These are phyloP conservation scores for Fusarium neocosmosporiellum DNA, from an alignment of 2,329 filamentous ascomycete genomes.

Conservation along the genomic window DNA sequence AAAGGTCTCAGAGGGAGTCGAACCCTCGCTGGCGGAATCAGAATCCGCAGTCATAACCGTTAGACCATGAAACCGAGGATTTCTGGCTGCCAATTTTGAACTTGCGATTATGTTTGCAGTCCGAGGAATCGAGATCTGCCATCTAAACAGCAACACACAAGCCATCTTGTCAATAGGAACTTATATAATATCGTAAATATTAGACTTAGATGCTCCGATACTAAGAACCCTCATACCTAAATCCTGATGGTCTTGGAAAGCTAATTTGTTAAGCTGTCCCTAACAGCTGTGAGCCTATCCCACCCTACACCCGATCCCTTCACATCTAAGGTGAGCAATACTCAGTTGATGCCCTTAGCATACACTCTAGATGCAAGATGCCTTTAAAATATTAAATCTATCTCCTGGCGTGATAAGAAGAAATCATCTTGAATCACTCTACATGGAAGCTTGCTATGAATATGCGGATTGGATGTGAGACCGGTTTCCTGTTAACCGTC, in stretches of 20 bases:
- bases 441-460: background rate
- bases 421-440: background rate
- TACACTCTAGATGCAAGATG: background rate
- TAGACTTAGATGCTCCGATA: background rate
- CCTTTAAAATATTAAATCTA: background rate
- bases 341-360: background rate
- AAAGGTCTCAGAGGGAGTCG: slow-evolving; percentile 35
- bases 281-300: background rate
- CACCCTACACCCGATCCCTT: background rate
- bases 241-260: background rate
- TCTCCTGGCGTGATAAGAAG: background rate
- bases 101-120: background rate
- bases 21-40: slow-evolving; percentile 38
- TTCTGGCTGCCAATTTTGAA: background rate
- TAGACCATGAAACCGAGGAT: slow-evolving; percentile 33
- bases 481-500: background rate
- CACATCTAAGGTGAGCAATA: background rate
- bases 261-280: background rate
- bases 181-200: too few species aligned
- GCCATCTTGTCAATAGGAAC: background rate
- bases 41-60: slow-evolving; percentile 39
- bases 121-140: accelerated
- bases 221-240: background rate
- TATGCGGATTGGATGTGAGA: accelerated
- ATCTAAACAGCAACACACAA: background rate